Conservation (phyloP, 2,329 filamentous ascomycete genomes). For the Aspergillus nomiae region DNA sequence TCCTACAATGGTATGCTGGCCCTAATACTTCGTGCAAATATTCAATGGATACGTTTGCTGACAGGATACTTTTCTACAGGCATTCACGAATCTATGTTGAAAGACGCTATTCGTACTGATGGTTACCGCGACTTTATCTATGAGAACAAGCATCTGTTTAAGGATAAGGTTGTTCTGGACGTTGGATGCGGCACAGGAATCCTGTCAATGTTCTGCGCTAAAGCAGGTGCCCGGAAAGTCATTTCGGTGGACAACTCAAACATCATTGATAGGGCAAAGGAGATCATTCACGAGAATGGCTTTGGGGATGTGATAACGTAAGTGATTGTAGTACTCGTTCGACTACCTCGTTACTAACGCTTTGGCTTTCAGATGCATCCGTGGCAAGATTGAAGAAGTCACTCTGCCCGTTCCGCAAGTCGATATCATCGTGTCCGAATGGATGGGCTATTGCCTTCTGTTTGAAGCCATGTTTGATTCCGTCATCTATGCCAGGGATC, state of each 20-base stretch:
- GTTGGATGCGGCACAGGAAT: constrained; percentile 88
- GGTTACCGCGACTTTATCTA: constrained; percentile 96
- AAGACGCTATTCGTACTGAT: constrained; percentile 84
- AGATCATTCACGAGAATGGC: constrained; percentile 81
- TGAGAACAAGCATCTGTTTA: constrained; percentile 83
- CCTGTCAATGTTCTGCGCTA: constrained; percentile 90
- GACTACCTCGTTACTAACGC: constrained; percentile 9
- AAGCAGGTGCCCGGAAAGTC: constrained; percentile 81
- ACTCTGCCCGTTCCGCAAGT: constrained; percentile 75
- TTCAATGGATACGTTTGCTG: background rate
- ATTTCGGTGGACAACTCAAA: constrained; percentile 90
- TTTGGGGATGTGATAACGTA: constrained; percentile 71
- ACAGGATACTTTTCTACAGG: constrained; percentile 50
- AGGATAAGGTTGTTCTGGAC: constrained; percentile 83
- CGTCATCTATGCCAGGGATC: constrained; percentile 83
- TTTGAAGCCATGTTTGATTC: constrained; percentile 97
- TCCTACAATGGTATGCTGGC: constrained; percentile 63
- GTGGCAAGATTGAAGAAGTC: constrained; percentile 87
- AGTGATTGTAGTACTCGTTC: constrained; percentile 13
- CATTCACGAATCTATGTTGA: constrained; percentile 95
- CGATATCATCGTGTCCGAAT: constrained; percentile 94
- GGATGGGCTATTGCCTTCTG: constrained; percentile 94
- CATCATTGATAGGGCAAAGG: constrained; percentile 82
- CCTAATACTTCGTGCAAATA: background rate
- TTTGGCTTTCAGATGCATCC: constrained; percentile 58